Evolutionary conservation across 176 grass and related monocot species (phyloP).

Genomic region (Carex parvula): DNA sequence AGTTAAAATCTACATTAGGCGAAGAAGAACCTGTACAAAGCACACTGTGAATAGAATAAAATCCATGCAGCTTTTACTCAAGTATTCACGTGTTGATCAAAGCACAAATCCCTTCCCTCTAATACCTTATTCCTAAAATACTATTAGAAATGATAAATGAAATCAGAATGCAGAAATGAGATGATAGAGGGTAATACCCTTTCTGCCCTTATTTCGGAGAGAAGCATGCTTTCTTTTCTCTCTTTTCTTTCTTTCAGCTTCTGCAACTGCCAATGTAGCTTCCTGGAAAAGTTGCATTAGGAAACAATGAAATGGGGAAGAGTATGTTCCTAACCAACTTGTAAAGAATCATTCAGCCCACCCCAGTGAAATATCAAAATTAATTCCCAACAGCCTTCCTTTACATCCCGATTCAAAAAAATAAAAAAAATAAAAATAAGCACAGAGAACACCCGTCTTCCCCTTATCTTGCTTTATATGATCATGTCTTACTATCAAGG

Average conservation of each 20-base stretch:
- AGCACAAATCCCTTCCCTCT: not conserved
- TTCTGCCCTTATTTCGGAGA: slow-evolving; percentile 47
- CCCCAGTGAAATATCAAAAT: not conserved
- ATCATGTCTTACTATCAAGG: not conserved
- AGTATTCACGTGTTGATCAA: not conserved
- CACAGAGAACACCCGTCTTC: not conserved
- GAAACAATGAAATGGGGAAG: not conserved
- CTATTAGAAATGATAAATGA: not conserved
- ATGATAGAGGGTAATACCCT: slow-evolving; percentile 38
- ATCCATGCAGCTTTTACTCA: not conserved
- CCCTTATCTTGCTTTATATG: not conserved
- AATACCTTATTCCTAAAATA: not conserved
- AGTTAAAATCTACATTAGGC: slow-evolving; percentile 1
- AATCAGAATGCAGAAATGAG: not conserved
- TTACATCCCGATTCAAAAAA: not conserved
- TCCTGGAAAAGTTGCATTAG: slow-evolving; percentile 41
- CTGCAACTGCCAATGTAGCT: slow-evolving; percentile 67
- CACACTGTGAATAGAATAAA: not conserved
- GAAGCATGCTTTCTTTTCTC: slow-evolving; percentile 46
- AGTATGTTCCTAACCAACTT: not conserved
- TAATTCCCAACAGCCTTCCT: not conserved
- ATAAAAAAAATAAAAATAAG: not conserved
- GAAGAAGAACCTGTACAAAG: not conserved
- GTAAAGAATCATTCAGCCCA: not conserved
- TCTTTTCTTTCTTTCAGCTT: slow-evolving; percentile 79